Evolutionary conservation across 2,329 filamentous ascomycete species (phyloP), one percentile per base, ranked within the genome.

Genomic region (Penicillium sp.): DNA sequence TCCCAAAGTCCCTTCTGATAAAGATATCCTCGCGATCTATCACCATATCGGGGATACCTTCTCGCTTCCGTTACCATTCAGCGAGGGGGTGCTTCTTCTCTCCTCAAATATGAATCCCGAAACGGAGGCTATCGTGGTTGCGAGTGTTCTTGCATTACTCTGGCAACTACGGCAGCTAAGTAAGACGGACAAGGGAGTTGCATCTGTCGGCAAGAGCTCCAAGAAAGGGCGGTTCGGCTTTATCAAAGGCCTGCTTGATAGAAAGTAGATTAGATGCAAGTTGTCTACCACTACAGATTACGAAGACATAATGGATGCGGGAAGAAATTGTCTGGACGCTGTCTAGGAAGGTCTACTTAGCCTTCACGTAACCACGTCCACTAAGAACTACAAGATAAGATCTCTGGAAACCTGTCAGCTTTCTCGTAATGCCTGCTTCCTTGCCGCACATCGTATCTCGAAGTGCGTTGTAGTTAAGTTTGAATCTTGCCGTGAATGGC

Each of bases 141-240:
- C 51, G 13, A 54, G 51, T 37, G 39, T 18, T 5, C 41, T 54
- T 22, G 51, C 40, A n/a, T 36, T 54, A n/a, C 51, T 54, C 39
- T 43, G 27, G 24, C n/a, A 54, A 31, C 31, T 54, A n/a, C 51
- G 51, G 13, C 27, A 7, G 51, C 27, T 54, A 4, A 36, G 39
- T 14, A 54, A 46, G 6, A 3, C 31, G n/a, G 40, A 22, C 4
- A 43, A 44, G 27, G 5, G 24, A 5, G 10, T 13, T 22, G 51
- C 13, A 18, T 14, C 51, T 22, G 18, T 16, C 3, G 10, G 39
- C 18, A 54, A 54, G 11, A n/a, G 10, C 36, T 54, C 51, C 14
- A 50, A 50, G 36, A 40, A 41, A 52, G 35, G 49, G 6, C 19
- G 22, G 2, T 16, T 43, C 14, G 50, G 37, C 18, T 55, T 55